Conservation (phyloP, 192 early-diverging fungal species). For the Martensiomyces pterosporus region DNA sequence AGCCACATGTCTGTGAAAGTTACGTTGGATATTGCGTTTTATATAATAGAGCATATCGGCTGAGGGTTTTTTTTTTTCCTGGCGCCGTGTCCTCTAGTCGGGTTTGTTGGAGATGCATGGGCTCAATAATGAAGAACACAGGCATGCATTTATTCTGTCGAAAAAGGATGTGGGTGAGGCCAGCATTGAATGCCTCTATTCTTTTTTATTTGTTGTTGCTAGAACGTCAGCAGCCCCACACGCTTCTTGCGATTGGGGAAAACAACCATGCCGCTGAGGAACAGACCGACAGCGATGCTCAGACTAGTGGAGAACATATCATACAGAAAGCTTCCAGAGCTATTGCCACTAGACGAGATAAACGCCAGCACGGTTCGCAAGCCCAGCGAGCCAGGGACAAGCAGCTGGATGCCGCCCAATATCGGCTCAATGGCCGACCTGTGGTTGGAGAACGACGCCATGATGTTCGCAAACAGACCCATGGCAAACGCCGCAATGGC, state of each 20-base stretch:
- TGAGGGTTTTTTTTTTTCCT: too few species aligned
- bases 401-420: constrained; percentile 72
- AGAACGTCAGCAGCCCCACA: constrained; percentile 50
- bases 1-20: too few species aligned
- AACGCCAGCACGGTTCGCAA: constrained; percentile 61
- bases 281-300: constrained; percentile 65
- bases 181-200: too few species aligned
- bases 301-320: constrained; percentile 61
- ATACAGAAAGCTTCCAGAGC: constrained; percentile 52
- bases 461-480: constrained; percentile 72
- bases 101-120: too few species aligned
- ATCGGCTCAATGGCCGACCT: constrained; percentile 75
- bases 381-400: constrained; percentile 82
- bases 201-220: too few species aligned
- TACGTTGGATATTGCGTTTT: too few species aligned
- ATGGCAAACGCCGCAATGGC: constrained; percentile 73
- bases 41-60: too few species aligned
- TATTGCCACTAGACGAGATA: constrained; percentile 52
- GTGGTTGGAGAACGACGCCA: constrained; percentile 65
- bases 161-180: too few species aligned
- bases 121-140: too few species aligned
- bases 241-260: constrained; percentile 54
- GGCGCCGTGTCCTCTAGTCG: too few species aligned
- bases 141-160: too few species aligned
- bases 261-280: constrained; percentile 63